Percentiles rank a stretch among this genome's conserved stretches.
Evolutionary conservation across 2,329 filamentous ascomycete species (phyloP).

Genomic region (Nannizziopsis arthrosporioides): DNA sequence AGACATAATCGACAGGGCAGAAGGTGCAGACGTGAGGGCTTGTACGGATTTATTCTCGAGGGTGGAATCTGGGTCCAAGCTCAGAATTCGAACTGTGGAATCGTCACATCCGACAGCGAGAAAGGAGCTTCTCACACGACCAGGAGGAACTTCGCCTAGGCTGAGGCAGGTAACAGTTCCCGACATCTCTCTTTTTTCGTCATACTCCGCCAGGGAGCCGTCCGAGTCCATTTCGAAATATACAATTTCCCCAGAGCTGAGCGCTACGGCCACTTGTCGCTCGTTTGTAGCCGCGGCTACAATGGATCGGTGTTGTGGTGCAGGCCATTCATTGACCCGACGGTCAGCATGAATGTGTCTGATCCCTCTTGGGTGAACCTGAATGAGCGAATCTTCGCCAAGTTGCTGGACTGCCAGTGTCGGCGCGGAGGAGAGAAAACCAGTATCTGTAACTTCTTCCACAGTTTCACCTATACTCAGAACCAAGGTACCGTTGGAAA

Average conservation of each 20-base stretch:
- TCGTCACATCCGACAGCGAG: constrained; percentile 95
- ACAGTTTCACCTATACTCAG: constrained; percentile 94
- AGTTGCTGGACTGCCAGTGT: constrained; percentile 90
- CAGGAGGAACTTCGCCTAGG: constrained; percentile 82
- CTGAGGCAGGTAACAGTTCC: constrained; percentile 93
- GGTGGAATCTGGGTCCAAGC: constrained; percentile 77
- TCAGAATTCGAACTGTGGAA: constrained; percentile 85
- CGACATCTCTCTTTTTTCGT: constrained; percentile 89
- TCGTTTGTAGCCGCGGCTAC: constrained; percentile 90
- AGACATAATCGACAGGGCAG: constrained; percentile 77
- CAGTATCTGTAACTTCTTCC: constrained; percentile 86
- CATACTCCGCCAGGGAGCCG: constrained; percentile 81
- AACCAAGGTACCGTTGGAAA: constrained; percentile 79
- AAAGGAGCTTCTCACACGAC: constrained; percentile 78
- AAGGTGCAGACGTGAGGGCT: constrained; percentile 80
- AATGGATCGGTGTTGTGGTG: constrained; percentile 86
- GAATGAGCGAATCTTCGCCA: constrained; percentile 81
- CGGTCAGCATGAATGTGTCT: constrained; percentile 70
- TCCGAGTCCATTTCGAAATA: constrained; percentile 97
- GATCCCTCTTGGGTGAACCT: constrained; percentile 94
- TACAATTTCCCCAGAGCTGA: constrained; percentile 92
- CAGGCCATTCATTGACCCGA: constrained; percentile 82
- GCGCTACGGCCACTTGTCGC: constrained; percentile 79
- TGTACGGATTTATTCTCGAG: constrained; percentile 91
- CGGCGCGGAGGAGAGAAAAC: constrained; percentile 76